A percentile compares a stretch with the other conserved stretches of the same genome.
phyloP scores from a whole-genome alignment of 2,329 filamentous ascomycete genomes.

The Fusarium sublunatum region DNA sequence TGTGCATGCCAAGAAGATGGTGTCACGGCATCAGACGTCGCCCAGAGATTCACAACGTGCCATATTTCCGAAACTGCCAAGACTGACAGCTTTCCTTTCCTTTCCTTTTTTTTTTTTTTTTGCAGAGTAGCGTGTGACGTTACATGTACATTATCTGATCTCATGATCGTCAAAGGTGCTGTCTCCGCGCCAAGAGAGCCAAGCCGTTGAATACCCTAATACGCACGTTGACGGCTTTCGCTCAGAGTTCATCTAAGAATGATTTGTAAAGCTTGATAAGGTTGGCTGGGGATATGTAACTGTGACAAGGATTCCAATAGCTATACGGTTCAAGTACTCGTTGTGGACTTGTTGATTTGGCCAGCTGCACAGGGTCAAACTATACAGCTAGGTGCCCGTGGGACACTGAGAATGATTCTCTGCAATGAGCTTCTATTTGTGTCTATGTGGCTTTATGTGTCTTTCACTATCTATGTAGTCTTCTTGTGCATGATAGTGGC shows the following conservation, averaged over 20 bases:
- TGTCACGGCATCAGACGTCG: neutral
- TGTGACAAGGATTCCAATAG: too few species aligned
- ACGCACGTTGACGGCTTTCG: too few species aligned
- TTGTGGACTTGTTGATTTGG: neutral
- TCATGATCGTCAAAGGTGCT: too few species aligned
- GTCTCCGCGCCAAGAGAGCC: too few species aligned
- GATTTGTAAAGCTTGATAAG: too few species aligned
- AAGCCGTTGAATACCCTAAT: too few species aligned
- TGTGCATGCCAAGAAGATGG: neutral
- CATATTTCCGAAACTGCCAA: neutral
- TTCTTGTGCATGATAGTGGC: slow-evolving; percentile 45
- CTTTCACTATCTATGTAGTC: slow-evolving; percentile 36
- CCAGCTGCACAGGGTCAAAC: neutral
- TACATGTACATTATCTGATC: too few species aligned
- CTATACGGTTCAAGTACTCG: neutral
- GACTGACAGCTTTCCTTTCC: neutral
- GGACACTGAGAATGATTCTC: neutral
- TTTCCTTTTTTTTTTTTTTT: too few species aligned
- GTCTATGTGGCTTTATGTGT: neutral
- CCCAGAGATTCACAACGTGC: neutral
- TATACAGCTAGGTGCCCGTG: neutral
- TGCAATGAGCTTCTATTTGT: neutral
- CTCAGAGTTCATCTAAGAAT: too few species aligned
- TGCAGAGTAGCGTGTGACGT: neutral
- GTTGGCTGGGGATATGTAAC: too few species aligned